Evolutionary conservation across 768 basidiomycete genomes (phyloP).

Genomic region (Hortiboletus campestris): DNA sequence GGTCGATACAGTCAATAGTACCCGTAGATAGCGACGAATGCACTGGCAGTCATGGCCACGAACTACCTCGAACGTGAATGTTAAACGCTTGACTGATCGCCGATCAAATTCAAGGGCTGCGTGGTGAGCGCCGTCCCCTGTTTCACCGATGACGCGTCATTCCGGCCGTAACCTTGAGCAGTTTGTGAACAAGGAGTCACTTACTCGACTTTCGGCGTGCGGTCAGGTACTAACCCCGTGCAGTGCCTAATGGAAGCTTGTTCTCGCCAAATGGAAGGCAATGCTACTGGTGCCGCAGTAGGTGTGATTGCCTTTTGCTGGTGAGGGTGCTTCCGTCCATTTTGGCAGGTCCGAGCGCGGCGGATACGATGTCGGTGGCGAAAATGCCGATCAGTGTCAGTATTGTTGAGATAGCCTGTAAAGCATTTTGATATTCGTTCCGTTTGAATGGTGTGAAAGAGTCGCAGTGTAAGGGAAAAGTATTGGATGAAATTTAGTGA

Average conservation of each 20-base stretch:
- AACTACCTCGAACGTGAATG: not conserved
- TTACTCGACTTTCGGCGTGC: too few relatives aligned
- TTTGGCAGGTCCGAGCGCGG: too few relatives aligned
- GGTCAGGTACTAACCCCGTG: too few relatives aligned
- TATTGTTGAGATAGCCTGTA: not conserved
- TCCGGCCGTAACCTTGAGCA: not conserved
- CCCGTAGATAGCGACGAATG: not conserved
- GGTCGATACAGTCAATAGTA: not conserved
- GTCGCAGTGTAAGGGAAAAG: not conserved
- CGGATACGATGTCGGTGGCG: not conserved
- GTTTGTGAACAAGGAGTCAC: not conserved
- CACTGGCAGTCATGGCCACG: not conserved
- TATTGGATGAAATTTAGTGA: not conserved
- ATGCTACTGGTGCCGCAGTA: not conserved
- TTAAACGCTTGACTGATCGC: too few relatives aligned
- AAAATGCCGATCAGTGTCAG: not conserved
- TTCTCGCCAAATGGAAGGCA: not conserved
- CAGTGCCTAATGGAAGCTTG: not conserved
- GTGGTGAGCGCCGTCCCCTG: not conserved
- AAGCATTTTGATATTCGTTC: not conserved
- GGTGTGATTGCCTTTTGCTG: not conserved
- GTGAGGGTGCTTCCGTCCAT: too few relatives aligned
- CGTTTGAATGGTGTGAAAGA: not conserved
- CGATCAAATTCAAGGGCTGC: not conserved
- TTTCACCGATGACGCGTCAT: not conserved